Evolutionary conservation across 177 flowering plant genomes (phyloP).

Genomic region (Telopea speciosissima): DNA sequence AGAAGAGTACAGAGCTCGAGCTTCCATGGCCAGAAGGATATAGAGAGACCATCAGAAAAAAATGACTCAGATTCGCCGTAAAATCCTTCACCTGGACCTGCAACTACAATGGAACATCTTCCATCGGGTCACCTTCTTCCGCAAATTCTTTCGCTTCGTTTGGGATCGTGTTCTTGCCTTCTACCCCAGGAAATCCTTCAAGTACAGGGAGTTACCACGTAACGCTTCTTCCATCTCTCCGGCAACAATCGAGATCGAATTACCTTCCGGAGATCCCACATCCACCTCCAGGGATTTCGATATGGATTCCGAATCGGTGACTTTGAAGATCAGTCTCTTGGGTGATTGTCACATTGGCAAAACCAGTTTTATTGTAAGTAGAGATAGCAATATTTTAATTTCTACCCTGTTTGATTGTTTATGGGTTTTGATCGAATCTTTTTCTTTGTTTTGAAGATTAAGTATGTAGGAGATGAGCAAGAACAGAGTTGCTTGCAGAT

Average conservation of each 20-base stretch:
- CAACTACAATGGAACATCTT: slow-evolving; percentile 36
- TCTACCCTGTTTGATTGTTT: too few relatives aligned
- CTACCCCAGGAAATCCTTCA: slow-evolving; percentile 33
- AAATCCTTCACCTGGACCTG: slow-evolving; percentile 30
- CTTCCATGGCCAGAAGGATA: slow-evolving; percentile 21
- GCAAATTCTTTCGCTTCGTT: slow-evolving; percentile 47
- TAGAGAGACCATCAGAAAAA: slow-evolving; percentile 31
- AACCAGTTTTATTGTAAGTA: slow-evolving; percentile 76
- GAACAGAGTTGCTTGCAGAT: slow-evolving; percentile 47
- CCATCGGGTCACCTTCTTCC: slow-evolving; percentile 33
- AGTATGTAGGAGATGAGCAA: slow-evolving; percentile 76
- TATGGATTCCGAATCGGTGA: slow-evolving; percentile 61
- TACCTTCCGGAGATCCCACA: slow-evolving; percentile 5
- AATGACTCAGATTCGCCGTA: slow-evolving; percentile 60
- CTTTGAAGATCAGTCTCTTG: slow-evolving; percentile 74
- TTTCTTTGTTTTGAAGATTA: slow-evolving; percentile 33
- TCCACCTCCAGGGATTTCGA: slow-evolving; percentile 31
- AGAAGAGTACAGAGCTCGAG: neutral
- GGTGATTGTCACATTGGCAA: slow-evolving; percentile 93
- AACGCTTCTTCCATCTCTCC: slow-evolving; percentile 19
- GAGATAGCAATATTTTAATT: too few relatives aligned
- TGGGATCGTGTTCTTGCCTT: slow-evolving; percentile 56
- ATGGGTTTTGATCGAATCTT: neutral
- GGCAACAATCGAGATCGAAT: slow-evolving; percentile 15
- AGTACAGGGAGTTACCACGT: slow-evolving; percentile 38